Base-by-base conservation (phyloP, 768 basidiomycete species). In the Termitomyces sp. region DNA sequence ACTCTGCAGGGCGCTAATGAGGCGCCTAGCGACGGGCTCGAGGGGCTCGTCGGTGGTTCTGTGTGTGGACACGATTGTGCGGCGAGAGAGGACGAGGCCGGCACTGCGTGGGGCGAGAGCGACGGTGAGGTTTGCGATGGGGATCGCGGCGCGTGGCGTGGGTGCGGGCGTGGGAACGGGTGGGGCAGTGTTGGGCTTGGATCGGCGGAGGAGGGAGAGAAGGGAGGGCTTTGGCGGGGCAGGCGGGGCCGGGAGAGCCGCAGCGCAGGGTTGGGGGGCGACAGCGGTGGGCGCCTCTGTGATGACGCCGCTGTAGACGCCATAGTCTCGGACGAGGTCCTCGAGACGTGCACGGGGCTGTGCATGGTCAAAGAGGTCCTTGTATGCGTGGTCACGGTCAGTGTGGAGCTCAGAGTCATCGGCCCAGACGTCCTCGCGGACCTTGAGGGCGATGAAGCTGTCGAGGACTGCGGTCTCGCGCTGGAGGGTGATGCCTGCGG, bases 301-400 rank as follows among this genome's bases (percentile, higher is more conserved):
- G 37, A 39, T 18, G 37, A 39, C 18, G 7, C 46, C 46, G n/a
- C 76, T 70, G 24, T 69, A 64, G 0, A 73, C 46, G 0, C 78
- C 79, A 57, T 76, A 18, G 37, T 39, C 62, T 37, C 79, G 63
- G 9, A 92, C 76, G 37, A 93, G 77, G 67, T 93, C 91, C 69
- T 93, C 91, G n/a, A 88, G 67, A 22, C 91, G 74, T 29, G 83
- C 81, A 49, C 83, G 81, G 5, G 91, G 91, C 71, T 93, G 88
- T 62, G 76, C 79, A 53, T 88, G 79, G 61, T 88, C 87, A 67
- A 93, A 92, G 26, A 93, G 71, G 64, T 92, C 91, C 58, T 83
- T 84, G 75, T 88, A 92, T 10, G 80, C 78, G 67, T 91, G 90
- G 54, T 87, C 85, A 13, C 86, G 77, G 64, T 87, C 86, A 47